phyloP scores from a whole-genome alignment of 306 rosid genomes.

The Castanea sativa region DNA sequence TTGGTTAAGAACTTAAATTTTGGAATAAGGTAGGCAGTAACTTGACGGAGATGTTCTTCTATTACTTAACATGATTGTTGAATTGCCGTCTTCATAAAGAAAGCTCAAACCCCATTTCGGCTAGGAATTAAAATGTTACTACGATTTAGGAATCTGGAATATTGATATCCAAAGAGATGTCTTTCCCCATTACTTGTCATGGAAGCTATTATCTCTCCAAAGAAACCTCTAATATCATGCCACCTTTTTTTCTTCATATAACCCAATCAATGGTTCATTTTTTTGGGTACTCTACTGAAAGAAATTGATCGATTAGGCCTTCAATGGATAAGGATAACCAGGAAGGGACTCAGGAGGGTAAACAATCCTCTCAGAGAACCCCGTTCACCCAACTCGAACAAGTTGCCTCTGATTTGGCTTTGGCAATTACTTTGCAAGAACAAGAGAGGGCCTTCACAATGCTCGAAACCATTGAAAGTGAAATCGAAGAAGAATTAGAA shows the following conservation, averaged over 20 bases:
- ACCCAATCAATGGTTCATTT: not conserved
- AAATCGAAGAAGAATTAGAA: constrained; percentile 29
- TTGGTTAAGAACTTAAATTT: constrained; percentile 15
- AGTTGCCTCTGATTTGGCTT: constrained; percentile 48
- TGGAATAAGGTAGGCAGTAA: constrained; percentile 37
- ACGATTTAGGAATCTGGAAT: constrained; percentile 54
- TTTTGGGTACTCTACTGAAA: constrained; percentile 8
- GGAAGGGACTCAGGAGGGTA: constrained; percentile 23
- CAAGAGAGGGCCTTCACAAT: constrained; percentile 43
- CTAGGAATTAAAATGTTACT: constrained; percentile 19
- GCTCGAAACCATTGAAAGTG: constrained; percentile 57
- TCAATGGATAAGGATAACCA: constrained; percentile 56
- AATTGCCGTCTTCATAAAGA: constrained; percentile 33
- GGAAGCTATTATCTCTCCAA: constrained; percentile 43
- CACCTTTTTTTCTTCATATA: constrained; percentile 29
- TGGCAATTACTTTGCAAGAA: constrained; percentile 62
- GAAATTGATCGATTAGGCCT: not conserved
- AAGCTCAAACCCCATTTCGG: constrained; percentile 19
- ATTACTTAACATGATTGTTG: constrained; percentile 30
- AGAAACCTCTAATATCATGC: constrained; percentile 27
- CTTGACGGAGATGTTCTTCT: constrained; percentile 30
- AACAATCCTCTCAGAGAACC: constrained; percentile 48
- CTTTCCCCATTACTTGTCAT: constrained; percentile 56
- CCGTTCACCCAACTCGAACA: constrained; percentile 55
- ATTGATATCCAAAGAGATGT: constrained; percentile 34